These are phyloP conservation scores for Rhizopogon sp. DNA, from an alignment of 768 basidiomycete genomes.

Conservation along the genomic window DNA sequence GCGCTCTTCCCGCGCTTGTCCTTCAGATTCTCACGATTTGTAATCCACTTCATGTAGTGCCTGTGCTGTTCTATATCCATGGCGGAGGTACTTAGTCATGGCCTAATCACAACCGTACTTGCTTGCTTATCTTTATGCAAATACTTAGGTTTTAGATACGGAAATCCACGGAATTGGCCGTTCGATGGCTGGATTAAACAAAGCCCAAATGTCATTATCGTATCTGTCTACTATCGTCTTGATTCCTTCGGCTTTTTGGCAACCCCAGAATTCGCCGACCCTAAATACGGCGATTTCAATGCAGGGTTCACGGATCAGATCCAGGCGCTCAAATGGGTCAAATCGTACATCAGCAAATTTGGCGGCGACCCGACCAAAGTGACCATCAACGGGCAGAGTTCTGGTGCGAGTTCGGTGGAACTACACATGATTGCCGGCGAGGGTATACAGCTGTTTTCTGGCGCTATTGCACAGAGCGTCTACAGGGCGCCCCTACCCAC, in stretches of 20 bases:
- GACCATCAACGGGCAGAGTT: conserved; percentile 58
- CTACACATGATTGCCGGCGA: conserved; percentile 49
- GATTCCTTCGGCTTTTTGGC: conserved; percentile 61
- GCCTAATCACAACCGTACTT: neutral
- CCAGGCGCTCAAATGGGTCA: conserved; percentile 35
- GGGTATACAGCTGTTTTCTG: conserved; percentile 38
- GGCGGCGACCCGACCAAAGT: conserved; percentile 35
- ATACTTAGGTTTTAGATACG: conserved; percentile 44
- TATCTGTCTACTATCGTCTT: conserved; percentile 64
- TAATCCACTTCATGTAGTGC: conserved; percentile 18
- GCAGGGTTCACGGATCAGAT: conserved; percentile 53
- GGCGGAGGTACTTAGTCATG: conserved; percentile 25
- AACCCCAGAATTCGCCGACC: conserved; percentile 38
- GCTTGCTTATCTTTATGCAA: neutral
- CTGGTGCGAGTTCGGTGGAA: conserved; percentile 50
- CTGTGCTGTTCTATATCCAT: conserved; percentile 37
- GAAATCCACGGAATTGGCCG: conserved; percentile 63
- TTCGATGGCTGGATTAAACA: conserved; percentile 64
- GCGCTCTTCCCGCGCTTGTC: neutral
- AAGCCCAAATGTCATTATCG: conserved; percentile 55
- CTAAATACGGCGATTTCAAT: conserved; percentile 43
- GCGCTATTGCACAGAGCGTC: conserved; percentile 60
- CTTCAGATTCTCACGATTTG: neutral
- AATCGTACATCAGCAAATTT: conserved; percentile 32
- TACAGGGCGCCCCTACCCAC: conserved; percentile 46